Evolutionary conservation across 164 flowering plant genomes (phyloP), one percentile per base, ranked within the genome.

Genomic region (Protea cynaroides): DNA sequence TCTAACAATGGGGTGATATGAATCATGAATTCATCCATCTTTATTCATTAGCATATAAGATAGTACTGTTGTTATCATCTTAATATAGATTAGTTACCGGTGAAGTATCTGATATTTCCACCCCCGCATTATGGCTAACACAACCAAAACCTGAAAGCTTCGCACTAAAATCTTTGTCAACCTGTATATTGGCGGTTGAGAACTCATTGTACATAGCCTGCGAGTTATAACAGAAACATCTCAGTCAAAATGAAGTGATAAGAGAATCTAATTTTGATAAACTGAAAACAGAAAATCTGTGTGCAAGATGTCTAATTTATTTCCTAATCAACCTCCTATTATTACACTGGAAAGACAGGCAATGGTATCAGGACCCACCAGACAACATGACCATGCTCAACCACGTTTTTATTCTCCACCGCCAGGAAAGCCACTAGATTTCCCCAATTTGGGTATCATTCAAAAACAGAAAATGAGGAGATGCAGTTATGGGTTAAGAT

Each of bases 151-250:
- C 99, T 11, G 99, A 89, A 69, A 94, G 97, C 80, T 91, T 94
- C 53, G 97, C 96, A 65, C 95, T 91, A 34, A 89, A 91, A 76
- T 91, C 97, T 66, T 94, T 94, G 72, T 94, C 99, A 49, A 94
- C 80, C 74, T 94, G 99, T 73, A 94, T 85, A 76, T 83, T 89
- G 66, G 87, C 82, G 54, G 97, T 80, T 13, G 96, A 86, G 75
- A 94, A 94, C 65, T 94, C 97, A 25, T 81, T 83, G 86, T 86
- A 94, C 99, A 94, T 94, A 25, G 99, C 99, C 99, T 91, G 92
- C 23, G 56, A 47, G 68, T 17, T 29, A 63, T 2, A 68, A 59
- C 60, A 57, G 34, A 22, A 46, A 9, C 43, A 49, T 46, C 65
- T 29, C 29, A 69, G 64, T 21, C n/a, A 62, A 38, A 12, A 44